Percentiles rank a stretch among this genome's conserved stretches.
phyloP scores from a whole-genome alignment of 148 eudicot genomes.

The Oxyria digyna region DNA sequence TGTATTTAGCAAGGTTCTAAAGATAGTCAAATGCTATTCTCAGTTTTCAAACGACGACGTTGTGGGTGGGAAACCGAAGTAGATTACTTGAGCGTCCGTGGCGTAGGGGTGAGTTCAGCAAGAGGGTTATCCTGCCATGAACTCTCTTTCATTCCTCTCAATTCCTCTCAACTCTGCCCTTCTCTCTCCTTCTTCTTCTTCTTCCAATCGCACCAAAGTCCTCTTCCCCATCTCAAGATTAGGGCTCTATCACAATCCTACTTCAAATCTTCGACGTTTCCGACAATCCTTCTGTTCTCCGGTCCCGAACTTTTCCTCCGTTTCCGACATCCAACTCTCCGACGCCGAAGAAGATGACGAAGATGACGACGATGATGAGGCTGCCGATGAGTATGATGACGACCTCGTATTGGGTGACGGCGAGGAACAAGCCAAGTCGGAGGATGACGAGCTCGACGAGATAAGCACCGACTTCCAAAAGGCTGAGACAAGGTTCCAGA shows the following conservation, averaged over 20 bases:
- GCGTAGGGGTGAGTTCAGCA: background rate
- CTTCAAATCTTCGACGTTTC: constrained; percentile 13
- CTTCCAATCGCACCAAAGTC: background rate
- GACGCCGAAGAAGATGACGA: constrained; percentile 26
- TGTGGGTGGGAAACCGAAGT: background rate
- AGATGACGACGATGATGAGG: constrained; percentile 51
- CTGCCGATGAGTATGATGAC: constrained; percentile 52
- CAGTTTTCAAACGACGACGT: background rate
- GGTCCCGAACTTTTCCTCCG: constrained; percentile 16
- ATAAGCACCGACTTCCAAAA: constrained; percentile 21
- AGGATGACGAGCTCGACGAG: constrained; percentile 10
- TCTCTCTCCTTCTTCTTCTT: constrained; percentile 7
- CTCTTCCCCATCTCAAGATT: constrained; percentile 15
- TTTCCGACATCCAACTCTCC: constrained; percentile 35
- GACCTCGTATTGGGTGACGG: constrained; percentile 12
- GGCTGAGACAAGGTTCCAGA: constrained; percentile 52
- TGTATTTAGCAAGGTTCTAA: too few relatives aligned
- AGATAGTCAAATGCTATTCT: too few relatives aligned
- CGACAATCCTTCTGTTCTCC: constrained; percentile 30
- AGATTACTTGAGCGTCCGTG: background rate
- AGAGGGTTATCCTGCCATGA: constrained; percentile 72
- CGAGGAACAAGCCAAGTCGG: constrained; percentile 13
- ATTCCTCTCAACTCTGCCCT: constrained; percentile 12
- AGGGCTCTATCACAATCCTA: constrained; percentile 16
- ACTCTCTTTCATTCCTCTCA: constrained; percentile 23